A percentile compares a stretch with the other conserved stretches of the same genome.
Evolutionary conservation across 2,329 filamentous ascomycete genomes (phyloP).

Genomic region (Nakataea oryzae): DNA sequence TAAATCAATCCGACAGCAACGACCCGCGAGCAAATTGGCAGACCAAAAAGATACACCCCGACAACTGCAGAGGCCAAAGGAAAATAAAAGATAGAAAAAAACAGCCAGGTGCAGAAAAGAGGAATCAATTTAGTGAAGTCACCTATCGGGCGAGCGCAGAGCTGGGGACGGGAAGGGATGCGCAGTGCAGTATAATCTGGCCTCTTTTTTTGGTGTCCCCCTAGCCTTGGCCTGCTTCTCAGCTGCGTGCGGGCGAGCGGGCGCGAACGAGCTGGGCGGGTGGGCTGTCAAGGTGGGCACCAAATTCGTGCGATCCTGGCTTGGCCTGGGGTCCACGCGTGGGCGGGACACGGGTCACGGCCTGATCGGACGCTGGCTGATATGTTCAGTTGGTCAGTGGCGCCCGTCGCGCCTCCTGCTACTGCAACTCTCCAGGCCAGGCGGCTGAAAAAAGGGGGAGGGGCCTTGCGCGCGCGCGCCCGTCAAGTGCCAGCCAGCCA

Average conservation of each 20-base stretch:
- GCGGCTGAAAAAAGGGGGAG: background rate
- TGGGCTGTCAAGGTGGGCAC: background rate
- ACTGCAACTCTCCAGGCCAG: background rate
- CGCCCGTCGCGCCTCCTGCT: background rate
- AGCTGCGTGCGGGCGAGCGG: background rate
- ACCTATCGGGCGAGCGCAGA: background rate
- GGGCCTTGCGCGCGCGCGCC: no score
- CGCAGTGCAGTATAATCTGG: background rate
- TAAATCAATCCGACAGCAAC: background rate
- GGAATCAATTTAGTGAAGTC: background rate
- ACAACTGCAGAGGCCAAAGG: background rate
- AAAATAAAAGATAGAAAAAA: background rate
- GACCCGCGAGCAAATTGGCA: background rate
- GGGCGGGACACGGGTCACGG: background rate
- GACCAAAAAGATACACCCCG: background rate
- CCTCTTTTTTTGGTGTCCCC: constrained; percentile 1
- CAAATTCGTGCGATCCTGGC: no score
- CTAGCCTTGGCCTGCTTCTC: background rate
- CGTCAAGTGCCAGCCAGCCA: no score
- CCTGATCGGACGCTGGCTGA: background rate
- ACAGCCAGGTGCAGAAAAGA: background rate
- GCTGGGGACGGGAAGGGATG: background rate
- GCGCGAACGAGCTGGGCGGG: background rate
- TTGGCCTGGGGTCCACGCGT: background rate
- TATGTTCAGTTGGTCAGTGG: background rate